These are phyloP conservation scores for Vinca minor DNA, from an alignment of 257 asterid species.

Conservation along the genomic window DNA sequence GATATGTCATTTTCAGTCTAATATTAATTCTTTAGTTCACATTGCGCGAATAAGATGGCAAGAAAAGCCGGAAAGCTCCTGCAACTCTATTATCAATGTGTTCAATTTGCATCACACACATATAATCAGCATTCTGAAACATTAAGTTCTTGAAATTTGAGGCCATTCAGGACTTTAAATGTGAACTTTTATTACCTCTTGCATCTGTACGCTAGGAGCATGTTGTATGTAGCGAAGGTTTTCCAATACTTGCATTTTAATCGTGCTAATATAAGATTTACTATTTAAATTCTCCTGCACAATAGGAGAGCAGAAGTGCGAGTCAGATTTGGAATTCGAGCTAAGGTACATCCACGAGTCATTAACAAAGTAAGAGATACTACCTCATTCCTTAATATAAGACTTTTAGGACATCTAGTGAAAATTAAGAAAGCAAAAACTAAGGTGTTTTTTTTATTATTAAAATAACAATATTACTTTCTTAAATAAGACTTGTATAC, in stretches of 20 bases:
- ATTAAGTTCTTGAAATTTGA: not conserved
- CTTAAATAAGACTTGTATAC: too few relatives aligned
- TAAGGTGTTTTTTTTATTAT: too few relatives aligned
- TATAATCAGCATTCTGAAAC: not conserved
- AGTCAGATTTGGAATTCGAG: not conserved
- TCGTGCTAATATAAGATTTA: conserved; percentile 76
- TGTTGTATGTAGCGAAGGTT: conserved; percentile 87
- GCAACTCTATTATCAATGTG: not conserved
- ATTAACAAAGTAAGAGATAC: too few relatives aligned
- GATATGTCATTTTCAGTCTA: not conserved
- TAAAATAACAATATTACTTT: too few relatives aligned
- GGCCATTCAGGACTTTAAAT: not conserved
- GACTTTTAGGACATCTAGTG: too few relatives aligned
- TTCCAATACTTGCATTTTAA: conserved; percentile 81
- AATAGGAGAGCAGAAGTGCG: conserved; percentile 5
- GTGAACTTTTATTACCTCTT: conserved; percentile 50
- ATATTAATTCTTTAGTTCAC: not conserved
- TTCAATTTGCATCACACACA: not conserved
- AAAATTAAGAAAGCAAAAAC: too few relatives aligned
- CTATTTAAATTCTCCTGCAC: conserved; percentile 88
- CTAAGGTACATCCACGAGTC: conserved; percentile 1
- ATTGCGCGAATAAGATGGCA: not conserved
- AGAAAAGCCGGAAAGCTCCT: not conserved
- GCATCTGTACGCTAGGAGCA: conserved; percentile 98
- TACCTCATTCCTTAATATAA: too few relatives aligned